phyloP scores from a whole-genome alignment of 176 grass and related monocot species.

The Musa itinerans region DNA sequence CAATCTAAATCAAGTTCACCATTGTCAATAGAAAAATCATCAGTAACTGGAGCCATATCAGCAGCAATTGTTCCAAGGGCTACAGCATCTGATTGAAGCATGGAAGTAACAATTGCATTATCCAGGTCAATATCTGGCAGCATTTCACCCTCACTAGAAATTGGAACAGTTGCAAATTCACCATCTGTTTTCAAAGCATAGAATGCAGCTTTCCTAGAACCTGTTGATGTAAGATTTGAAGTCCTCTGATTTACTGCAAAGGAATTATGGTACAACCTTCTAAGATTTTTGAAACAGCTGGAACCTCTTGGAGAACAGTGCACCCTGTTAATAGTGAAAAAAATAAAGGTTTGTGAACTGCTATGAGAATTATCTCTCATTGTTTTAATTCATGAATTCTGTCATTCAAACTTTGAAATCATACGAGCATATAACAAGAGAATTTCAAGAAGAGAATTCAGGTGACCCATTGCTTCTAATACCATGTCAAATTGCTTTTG shows the following conservation, averaged over 20 bases:
- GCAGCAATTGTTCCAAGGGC: conserved; percentile 27
- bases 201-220: conserved; percentile 1
- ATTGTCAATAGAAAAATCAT: conserved; percentile 28
- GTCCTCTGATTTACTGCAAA: not conserved
- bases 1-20: conserved; percentile 67
- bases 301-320: not conserved
- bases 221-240: not conserved
- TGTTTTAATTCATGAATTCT: not conserved
- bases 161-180: conserved; percentile 6
- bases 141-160: conserved; percentile 10
- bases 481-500: too few species aligned
- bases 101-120: conserved; percentile 23
- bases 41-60: conserved; percentile 18
- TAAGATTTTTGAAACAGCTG: not conserved
- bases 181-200: conserved; percentile 1
- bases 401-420: too few species aligned
- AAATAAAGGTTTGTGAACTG: not conserved
- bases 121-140: conserved; percentile 37
- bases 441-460: not conserved
- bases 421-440: too few species aligned
- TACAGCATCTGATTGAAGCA: conserved; percentile 29
- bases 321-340: not conserved
- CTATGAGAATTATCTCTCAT: not conserved
- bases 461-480: not conserved
- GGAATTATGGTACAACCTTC: not conserved